These are phyloP conservation scores for Tinospora cordifolia DNA, from an alignment of 164 flowering plant species.

Conservation along the genomic window DNA sequence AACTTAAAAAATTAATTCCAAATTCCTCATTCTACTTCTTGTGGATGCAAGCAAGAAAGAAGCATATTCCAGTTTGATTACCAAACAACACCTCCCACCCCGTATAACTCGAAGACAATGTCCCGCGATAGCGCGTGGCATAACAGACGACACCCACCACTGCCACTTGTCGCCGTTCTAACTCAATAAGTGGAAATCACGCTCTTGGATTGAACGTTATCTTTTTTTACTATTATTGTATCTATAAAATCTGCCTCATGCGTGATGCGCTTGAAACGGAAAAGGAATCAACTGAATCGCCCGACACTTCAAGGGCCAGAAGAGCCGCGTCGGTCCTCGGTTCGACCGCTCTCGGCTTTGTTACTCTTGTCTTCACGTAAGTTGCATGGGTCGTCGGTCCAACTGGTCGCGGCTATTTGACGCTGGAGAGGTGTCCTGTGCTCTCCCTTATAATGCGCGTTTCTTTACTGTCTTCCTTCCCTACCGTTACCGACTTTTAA, in stretches of 20 bases:
- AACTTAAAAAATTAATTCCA: too few relatives aligned
- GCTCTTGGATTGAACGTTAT: too few relatives aligned
- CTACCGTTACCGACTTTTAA: too few relatives aligned
- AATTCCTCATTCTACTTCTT: too few relatives aligned
- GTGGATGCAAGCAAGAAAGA: too few relatives aligned
- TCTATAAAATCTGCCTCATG: too few relatives aligned
- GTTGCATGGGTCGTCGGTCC: neutral
- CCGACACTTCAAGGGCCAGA: neutral
- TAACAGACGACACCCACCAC: neutral
- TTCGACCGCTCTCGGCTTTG: neutral
- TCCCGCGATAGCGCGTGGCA: neutral
- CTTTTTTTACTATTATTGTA: too few relatives aligned
- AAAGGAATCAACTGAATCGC: neutral
- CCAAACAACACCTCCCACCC: neutral
- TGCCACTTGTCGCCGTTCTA: neutral
- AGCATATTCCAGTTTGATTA: too few relatives aligned
- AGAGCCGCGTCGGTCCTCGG: neutral
- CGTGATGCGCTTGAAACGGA: too few relatives aligned
- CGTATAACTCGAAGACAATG: neutral
- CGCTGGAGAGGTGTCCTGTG: too few relatives aligned
- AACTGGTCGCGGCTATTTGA: neutral
- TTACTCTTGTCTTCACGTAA: neutral
- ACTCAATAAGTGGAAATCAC: neutral
- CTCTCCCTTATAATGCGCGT: too few relatives aligned
- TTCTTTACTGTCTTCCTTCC: too few relatives aligned